phyloP scores from a whole-genome alignment of 768 basidiomycete genomes.

The Termitomyces heimii region DNA sequence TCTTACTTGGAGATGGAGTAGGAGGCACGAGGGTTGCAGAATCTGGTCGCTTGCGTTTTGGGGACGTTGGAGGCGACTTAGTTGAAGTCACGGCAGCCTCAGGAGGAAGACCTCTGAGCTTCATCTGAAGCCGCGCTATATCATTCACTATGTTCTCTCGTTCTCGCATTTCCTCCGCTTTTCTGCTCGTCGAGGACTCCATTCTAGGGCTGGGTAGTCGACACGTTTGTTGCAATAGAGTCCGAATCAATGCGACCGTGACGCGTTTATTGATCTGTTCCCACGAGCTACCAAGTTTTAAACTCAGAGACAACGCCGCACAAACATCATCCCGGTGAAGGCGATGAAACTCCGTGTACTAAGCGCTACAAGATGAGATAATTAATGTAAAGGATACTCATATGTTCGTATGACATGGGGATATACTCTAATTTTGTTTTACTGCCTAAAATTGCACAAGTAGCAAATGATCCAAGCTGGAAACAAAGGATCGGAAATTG shows the following conservation, averaged over 20 bases:
- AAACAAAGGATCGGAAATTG: constrained; percentile 27
- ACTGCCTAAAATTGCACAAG: not conserved
- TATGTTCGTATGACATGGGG: not conserved
- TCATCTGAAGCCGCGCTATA: constrained; percentile 51
- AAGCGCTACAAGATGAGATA: not conserved
- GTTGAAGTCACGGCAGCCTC: not conserved
- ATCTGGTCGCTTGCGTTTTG: constrained; percentile 42
- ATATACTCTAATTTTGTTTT: constrained; percentile 1
- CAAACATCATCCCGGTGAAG: not conserved
- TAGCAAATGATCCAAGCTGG: constrained; percentile 11
- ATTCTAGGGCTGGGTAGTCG: constrained; percentile 24
- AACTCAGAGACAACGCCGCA: constrained; percentile 23
- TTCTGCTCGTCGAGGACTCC: constrained; percentile 48
- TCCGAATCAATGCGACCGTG: constrained; percentile 13
- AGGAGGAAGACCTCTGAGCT: constrained; percentile 37
- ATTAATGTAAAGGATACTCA: not conserved
- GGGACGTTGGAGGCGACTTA: constrained; percentile 25
- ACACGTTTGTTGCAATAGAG: not conserved
- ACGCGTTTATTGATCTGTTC: constrained; percentile 16
- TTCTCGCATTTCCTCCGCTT: constrained; percentile 27
- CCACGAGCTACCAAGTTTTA: constrained; percentile 17
- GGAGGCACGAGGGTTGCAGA: constrained; percentile 41
- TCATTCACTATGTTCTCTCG: constrained; percentile 48
- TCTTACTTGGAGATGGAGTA: constrained; percentile 65
- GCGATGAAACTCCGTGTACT: constrained; percentile 8